These are phyloP conservation scores for Pseudonitzschia multistriata DNA, from an alignment of 108 stramenopile species.

Conservation along the genomic window DNA sequence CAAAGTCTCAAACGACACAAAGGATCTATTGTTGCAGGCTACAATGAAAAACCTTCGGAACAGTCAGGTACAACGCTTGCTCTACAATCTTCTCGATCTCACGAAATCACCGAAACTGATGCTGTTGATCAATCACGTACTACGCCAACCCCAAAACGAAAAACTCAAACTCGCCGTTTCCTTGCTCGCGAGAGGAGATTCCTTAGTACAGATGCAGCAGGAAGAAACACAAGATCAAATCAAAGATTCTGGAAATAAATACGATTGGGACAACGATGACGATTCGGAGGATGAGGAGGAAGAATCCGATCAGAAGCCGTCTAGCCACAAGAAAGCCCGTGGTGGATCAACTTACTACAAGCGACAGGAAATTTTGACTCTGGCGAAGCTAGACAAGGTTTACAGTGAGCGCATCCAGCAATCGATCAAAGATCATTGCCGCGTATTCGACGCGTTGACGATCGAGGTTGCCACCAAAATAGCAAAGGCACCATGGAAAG, in stretches of 20 bases:
- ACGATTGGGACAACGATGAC: constrained; percentile 45
- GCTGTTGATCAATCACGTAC: constrained; percentile 21
- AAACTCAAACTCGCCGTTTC: constrained; percentile 18
- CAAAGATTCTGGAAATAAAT: neutral
- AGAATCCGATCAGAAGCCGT: constrained; percentile 20
- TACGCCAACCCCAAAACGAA: constrained; percentile 1
- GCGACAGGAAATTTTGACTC: constrained; percentile 57
- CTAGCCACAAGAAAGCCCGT: constrained; percentile 10
- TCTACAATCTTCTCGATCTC: constrained; percentile 16
- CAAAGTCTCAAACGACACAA: neutral
- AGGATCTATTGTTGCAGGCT: constrained; percentile 19
- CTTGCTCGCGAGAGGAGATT: constrained; percentile 27
- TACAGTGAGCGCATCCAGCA: constrained; percentile 42
- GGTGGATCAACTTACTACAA: constrained; percentile 33
- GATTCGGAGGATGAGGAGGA: constrained; percentile 52
- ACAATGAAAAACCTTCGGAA: constrained; percentile 18
- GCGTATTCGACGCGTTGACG: constrained; percentile 19
- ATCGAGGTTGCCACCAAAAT: constrained; percentile 22
- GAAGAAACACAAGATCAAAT: neutral
- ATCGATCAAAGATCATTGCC: constrained; percentile 19
- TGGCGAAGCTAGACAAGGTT: constrained; percentile 56
- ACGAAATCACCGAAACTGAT: constrained; percentile 12
- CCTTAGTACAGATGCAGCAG: constrained; percentile 3
- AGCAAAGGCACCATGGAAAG: constrained; percentile 23
- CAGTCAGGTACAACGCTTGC: constrained; percentile 8